Evolutionary conservation across 164 flowering plant species (phyloP).

Genomic region (Nymphaea colorata): DNA sequence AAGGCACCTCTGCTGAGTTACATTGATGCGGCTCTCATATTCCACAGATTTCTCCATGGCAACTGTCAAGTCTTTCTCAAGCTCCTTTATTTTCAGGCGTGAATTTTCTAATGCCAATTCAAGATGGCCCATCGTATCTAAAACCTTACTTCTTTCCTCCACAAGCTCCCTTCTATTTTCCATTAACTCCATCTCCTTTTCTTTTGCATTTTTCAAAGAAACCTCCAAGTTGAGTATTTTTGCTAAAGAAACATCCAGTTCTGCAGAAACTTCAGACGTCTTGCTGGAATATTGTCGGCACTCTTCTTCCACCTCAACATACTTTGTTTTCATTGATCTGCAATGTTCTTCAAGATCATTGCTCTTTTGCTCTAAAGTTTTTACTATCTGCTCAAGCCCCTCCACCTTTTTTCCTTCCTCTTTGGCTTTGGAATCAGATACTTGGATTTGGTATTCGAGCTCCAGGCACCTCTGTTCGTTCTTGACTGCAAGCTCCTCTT

Average conservation of each 20-base stretch:
- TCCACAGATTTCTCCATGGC: neutral
- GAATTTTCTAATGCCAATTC: neutral
- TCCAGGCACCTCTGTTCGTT: conserved; percentile 58
- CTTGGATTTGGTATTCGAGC: conserved; percentile 58
- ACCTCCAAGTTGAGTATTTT: conserved; percentile 49
- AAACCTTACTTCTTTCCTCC: conserved; percentile 40
- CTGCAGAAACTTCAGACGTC: conserved; percentile 43
- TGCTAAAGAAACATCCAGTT: conserved; percentile 44
- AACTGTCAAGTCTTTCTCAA: neutral
- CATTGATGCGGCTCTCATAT: neutral
- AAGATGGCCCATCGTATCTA: neutral
- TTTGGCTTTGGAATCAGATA: conserved; percentile 51
- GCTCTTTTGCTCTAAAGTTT: conserved; percentile 50
- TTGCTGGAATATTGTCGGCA: conserved; percentile 27
- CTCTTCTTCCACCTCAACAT: conserved; percentile 41
- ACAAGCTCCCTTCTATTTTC: conserved; percentile 27
- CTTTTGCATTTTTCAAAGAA: conserved; percentile 39
- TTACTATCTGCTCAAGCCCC: conserved; percentile 59
- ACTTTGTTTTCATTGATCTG: conserved; percentile 38
- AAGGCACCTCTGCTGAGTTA: neutral
- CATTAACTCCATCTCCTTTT: conserved; percentile 50
- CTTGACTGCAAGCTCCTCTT: conserved; percentile 47
- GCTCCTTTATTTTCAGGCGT: neutral
- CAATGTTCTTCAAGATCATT: conserved; percentile 77
- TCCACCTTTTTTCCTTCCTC: conserved; percentile 42